These are phyloP conservation scores for Xylariaceae sp. DNA, from an alignment of 2,329 filamentous ascomycete species.

Conservation along the genomic window DNA sequence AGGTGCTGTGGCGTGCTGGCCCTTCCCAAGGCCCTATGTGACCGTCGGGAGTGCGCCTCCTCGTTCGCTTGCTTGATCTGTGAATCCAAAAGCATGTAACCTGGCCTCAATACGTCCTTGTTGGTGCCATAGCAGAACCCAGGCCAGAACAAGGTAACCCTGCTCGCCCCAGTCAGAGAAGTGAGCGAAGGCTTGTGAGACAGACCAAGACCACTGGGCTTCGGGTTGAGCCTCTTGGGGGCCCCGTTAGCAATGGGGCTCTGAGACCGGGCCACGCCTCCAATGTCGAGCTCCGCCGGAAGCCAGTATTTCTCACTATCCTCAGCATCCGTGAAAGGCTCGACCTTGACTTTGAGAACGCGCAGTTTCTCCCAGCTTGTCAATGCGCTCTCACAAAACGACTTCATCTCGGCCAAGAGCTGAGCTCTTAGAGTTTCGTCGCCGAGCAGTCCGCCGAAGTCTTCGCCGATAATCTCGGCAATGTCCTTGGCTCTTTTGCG, in stretches of 20 bases:
- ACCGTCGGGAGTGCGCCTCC: not conserved
- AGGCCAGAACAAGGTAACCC: slow-evolving; percentile 12
- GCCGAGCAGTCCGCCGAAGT: not conserved
- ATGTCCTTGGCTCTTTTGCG: slow-evolving; percentile 1
- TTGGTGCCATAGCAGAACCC: slow-evolving; percentile 13
- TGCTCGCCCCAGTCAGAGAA: slow-evolving; percentile 6
- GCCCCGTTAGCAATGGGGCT: slow-evolving; percentile 5
- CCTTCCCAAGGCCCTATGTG: slow-evolving; percentile 4
- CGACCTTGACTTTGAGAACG: slow-evolving; percentile 11
- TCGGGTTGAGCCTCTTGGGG: not conserved
- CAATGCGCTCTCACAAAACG: slow-evolving; percentile 5
- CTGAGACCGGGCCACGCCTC: not conserved
- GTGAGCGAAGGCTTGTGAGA: slow-evolving; percentile 9
- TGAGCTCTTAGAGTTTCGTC: not conserved
- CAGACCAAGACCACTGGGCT: not conserved
- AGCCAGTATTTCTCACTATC: slow-evolving; percentile 15
- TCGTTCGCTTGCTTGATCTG: slow-evolving; percentile 10
- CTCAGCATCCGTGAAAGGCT: slow-evolving; percentile 7
- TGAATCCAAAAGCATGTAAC: slow-evolving; percentile 16
- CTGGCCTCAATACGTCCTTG: slow-evolving; percentile 11
- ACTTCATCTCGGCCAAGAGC: not conserved
- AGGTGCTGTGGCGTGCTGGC: not conserved
- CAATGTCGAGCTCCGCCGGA: slow-evolving; percentile 11
- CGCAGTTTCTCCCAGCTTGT: slow-evolving; percentile 9
- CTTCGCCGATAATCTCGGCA: not conserved